Evolutionary conservation across 331 rosid genomes (phyloP), one percentile per base, ranked within the genome.

Genomic region (Prunus yedoensis): DNA sequence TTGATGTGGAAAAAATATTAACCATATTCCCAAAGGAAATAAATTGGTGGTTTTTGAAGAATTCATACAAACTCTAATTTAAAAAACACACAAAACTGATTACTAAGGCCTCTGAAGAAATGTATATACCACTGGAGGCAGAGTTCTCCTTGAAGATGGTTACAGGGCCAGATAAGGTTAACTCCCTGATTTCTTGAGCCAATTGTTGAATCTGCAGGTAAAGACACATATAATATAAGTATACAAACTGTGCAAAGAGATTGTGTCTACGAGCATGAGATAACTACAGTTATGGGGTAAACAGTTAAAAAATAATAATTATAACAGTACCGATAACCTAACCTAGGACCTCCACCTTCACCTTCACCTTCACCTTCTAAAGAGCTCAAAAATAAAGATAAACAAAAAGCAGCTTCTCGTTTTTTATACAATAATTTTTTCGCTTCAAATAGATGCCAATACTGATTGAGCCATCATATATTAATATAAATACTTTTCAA

Each of bases 131-230:
- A 73, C 77, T 25, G 25, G 92, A 88, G 64, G 85, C 45, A 60
- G 90, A 81, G 69, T 77, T 83, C 30, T 76, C 91, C 82, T 92
- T 86, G 75, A 78, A 87, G 79, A 90, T 80, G 16, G 88, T 85
- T 46, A 87, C 87, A 73, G 96, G 94, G 54, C 82, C 88, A 27
- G 94, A 80, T 58, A 83, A 67, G n/a, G 93, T 66, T 82, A 92
- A 65, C 86, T 90, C 96, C 80, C 84, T 84, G 79, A 90, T 90
- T 88, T 90, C 94, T 85, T 85, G 88, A 20, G 96, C 85, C 77
- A 87, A 80, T 66, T 92, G 89, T 49, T 89, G 94, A 78, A 92
- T 82, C 96, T 92, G 88, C 85, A 73, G 57, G 53, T 53, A 35
- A 77, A 64, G 32, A 70, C 41, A 71, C n/a, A 74, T 8, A 83